These are phyloP conservation scores for Candida hispaniensis DNA, from an alignment of 805 yeast genomes.

Conservation along the genomic window DNA sequence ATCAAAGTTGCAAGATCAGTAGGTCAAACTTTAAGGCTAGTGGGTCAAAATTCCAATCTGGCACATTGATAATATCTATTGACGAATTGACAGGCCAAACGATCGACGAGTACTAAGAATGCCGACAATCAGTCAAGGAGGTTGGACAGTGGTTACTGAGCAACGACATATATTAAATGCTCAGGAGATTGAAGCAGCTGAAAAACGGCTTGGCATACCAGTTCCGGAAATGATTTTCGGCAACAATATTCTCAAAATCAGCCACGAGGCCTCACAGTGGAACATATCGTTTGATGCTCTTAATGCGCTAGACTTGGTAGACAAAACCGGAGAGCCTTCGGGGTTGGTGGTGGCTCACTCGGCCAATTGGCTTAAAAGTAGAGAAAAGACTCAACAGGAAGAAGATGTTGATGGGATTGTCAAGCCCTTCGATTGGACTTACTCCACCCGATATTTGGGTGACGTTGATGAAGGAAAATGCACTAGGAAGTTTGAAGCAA, in stretches of 20 bases:
- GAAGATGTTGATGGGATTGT: constrained; percentile 48
- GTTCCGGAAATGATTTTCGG: constrained; percentile 98
- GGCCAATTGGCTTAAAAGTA: constrained; percentile 55
- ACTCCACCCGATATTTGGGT: constrained; percentile 72
- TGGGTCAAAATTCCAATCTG: too few species aligned
- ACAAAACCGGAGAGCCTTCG: constrained; percentile 39
- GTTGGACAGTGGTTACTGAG: constrained; percentile 66
- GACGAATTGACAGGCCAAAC: too few species aligned
- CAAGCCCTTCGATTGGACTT: constrained; percentile 95
- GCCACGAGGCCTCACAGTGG: constrained; percentile 34
- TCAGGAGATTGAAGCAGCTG: constrained; percentile 59
- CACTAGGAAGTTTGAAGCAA: constrained; percentile 25
- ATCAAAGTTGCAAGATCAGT: too few species aligned
- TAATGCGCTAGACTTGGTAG: constrained; percentile 59
- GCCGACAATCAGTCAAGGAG: constrained; percentile 20
- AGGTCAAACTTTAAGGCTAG: too few species aligned
- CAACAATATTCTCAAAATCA: constrained; percentile 52
- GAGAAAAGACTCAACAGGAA: constrained; percentile 27
- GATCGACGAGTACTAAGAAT: too few species aligned
- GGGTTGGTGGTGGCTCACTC: constrained; percentile 69
- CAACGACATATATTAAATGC: constrained; percentile 71
- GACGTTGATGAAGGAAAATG: constrained; percentile 21
- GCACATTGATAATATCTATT: too few species aligned
- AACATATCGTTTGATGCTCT: constrained; percentile 58
- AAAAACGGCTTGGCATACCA: constrained; percentile 56